These are phyloP conservation scores for Cicer chorassanicum DNA, from an alignment of 306 rosid species.

Conservation along the genomic window DNA sequence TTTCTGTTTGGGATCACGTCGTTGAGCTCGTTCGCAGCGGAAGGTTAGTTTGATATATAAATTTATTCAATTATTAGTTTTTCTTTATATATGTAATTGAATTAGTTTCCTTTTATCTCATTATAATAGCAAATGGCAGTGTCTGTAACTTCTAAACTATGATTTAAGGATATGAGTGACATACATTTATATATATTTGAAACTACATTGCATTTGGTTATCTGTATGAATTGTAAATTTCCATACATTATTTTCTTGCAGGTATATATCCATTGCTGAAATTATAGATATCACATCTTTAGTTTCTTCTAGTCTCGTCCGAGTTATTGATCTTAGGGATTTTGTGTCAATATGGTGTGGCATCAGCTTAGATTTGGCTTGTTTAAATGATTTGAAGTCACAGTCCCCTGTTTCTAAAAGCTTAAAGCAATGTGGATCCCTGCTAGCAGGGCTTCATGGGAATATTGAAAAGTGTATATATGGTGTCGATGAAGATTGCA, in stretches of 20 bases:
- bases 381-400: conserved; percentile 49
- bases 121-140: background rate
- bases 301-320: conserved; percentile 63
- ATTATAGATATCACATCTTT: conserved; percentile 69
- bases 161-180: conserved; percentile 10
- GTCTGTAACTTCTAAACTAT: background rate
- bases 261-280: conserved; percentile 83
- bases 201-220: conserved; percentile 10
- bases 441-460: conserved; percentile 60
- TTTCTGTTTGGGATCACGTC: conserved; percentile 81
- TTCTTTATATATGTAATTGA: background rate
- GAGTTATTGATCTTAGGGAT: conserved; percentile 72
- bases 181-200: conserved; percentile 5
- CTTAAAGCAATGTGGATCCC: conserved; percentile 71
- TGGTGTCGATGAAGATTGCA: conserved; percentile 76
- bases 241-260: conserved; percentile 42
- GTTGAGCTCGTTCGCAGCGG: conserved; percentile 60
- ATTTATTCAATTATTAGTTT: background rate
- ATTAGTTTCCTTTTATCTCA: background rate
- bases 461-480: conserved; percentile 63
- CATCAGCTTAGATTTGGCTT: conserved; percentile 59
- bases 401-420: conserved; percentile 48
- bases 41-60: conserved; percentile 51
- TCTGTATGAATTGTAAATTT: conserved; percentile 14
- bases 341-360: conserved; percentile 78